Evolutionary conservation across 768 basidiomycete species (phyloP).

Genomic region (Russula sp.): DNA sequence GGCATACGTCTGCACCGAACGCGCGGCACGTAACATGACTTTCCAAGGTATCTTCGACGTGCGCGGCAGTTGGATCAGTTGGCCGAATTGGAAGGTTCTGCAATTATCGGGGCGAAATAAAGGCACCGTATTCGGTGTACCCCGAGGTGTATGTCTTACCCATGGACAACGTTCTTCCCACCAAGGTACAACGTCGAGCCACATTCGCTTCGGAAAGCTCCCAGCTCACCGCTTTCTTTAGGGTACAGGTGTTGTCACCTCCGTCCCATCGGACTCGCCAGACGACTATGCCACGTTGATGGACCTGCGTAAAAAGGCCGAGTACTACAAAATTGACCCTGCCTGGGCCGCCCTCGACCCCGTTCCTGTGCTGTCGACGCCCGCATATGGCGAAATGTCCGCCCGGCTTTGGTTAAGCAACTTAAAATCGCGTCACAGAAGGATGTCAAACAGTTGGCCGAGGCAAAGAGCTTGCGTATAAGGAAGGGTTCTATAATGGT

Average conservation of each 20-base stretch:
- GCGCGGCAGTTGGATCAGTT: conserved; percentile 73
- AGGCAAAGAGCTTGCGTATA: conserved; percentile 97
- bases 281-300: conserved; percentile 90
- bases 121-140: conserved; percentile 78
- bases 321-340: conserved; percentile 92
- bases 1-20: conserved; percentile 83
- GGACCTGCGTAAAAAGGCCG: conserved; percentile 93
- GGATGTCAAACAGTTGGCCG: conserved; percentile 87
- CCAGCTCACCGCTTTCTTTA: conserved; percentile 33
- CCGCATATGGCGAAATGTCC: conserved; percentile 88
- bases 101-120: conserved; percentile 85
- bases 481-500: conserved; percentile 96
- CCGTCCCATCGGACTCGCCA: conserved; percentile 96
- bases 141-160: conserved; percentile 92
- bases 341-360: conserved; percentile 83
- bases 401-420: conserved; percentile 82
- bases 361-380: conserved; percentile 82
- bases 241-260: conserved; percentile 98
- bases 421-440: conserved; percentile 95
- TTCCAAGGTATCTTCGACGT: conserved; percentile 82
- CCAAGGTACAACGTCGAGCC: conserved; percentile 78
- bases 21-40: conserved; percentile 96
- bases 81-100: conserved; percentile 71
- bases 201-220: not conserved
- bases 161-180: conserved; percentile 98